These are phyloP conservation scores for Dendrobium huoshanense DNA, from an alignment of 106 monocot genomes.

Conservation along the genomic window DNA sequence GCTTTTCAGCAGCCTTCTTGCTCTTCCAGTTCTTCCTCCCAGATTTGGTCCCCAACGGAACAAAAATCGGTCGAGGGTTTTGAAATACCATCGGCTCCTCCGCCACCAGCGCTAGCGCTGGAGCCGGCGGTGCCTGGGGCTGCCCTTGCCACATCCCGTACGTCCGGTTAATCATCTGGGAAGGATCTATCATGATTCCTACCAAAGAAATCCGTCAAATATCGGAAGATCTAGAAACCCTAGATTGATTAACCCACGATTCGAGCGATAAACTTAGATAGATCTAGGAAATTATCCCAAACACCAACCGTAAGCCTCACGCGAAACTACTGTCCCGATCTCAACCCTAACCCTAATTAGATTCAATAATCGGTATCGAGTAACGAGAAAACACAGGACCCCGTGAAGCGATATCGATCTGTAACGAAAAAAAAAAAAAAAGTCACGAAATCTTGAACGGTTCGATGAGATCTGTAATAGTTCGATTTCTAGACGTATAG, in stretches of 20 bases:
- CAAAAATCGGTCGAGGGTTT: constrained; percentile 23
- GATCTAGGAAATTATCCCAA: constrained; percentile 1
- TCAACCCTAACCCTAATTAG: constrained; percentile 2
- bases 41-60: constrained; percentile 12
- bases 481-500: background rate
- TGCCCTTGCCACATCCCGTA: constrained; percentile 3
- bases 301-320: background rate
- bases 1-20: constrained; percentile 49
- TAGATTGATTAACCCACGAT: background rate
- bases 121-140: background rate
- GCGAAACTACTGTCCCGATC: background rate
- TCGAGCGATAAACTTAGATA: background rate
- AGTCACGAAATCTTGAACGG: background rate
- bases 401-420: background rate
- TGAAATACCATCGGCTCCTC: constrained; percentile 46
- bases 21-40: constrained; percentile 52
- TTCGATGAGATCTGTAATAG: background rate
- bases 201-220: background rate
- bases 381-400: background rate
- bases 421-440: background rate
- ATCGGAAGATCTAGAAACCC: constrained; percentile 1
- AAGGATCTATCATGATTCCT: constrained; percentile 6
- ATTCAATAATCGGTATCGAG: background rate
- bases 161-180: background rate
- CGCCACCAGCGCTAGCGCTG: background rate